Base-by-base conservation (phyloP, 2,329 filamentous ascomycete species). In the Neofusicoccum sp. region DNA sequence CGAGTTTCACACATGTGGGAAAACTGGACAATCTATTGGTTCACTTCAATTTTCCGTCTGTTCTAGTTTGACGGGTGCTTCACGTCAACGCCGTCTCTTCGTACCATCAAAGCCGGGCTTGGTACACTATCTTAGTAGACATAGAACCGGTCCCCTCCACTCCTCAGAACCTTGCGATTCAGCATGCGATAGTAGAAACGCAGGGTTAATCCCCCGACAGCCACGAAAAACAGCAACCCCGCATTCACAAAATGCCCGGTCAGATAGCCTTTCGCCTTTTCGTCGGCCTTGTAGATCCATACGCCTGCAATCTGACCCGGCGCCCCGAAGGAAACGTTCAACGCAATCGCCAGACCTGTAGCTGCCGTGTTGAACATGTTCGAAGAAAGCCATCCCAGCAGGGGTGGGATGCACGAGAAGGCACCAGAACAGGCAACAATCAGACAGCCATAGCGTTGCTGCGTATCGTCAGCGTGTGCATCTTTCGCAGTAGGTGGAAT, bases 291-390 rank as follows among this genome's bases (percentile, higher is more conserved):
- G 74, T 90, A 90, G 63, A 89, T 90, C 87, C 87, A 91, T 1
- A 89, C 86, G 0, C 87, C 88, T 0, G 85, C 82, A 41, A 91
- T 90, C 71, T 90, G 88, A 0, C 88, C 88, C 0, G 87, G 80
- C 0, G 86, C 87, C 0, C 86, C 87, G 51, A 89, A 80, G 1
- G 84, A 86, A 14, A 90, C 83, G 64, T 90, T 90, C 63, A 91
- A 73, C 0, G 87, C 88, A 60, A 90, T 88, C 1, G 87, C 88
- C 9, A 91, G 78, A 0, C 88, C 88, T 0, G 84, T 84, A 0
- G 86, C 82, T 0, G 84, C 84, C 0, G 88, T 89, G 59, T 80
- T 85, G 68, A 83, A 84, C 51, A 89, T 77, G 68, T 91, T 91
- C 41, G 84, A 85, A 7, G 84, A 86, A 6, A 90, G 76, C 87